phyloP scores from a whole-genome alignment of 2,329 filamentous ascomycete genomes.

The Colletotrichum costaricense region DNA sequence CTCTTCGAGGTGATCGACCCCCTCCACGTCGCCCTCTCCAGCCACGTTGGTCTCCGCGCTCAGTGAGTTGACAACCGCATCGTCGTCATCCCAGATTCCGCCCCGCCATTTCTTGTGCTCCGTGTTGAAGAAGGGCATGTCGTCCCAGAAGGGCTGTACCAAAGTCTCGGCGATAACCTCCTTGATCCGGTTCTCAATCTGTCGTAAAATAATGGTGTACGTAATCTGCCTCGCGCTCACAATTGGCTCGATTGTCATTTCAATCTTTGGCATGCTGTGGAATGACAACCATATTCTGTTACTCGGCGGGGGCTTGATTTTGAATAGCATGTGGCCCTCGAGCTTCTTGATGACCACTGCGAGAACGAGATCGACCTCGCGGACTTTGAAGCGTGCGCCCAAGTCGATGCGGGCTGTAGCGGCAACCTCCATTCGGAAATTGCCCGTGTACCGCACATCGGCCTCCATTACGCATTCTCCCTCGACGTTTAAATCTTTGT shows the following conservation, averaged over 20 bases:
- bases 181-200: slow-evolving; percentile 95
- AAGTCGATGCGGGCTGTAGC: slow-evolving; percentile 94
- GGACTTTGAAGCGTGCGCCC: slow-evolving; percentile 86
- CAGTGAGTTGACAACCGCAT: slow-evolving; percentile 52
- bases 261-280: slow-evolving; percentile 92
- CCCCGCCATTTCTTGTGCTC: slow-evolving; percentile 82
- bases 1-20: slow-evolving; percentile 58
- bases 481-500: slow-evolving; percentile 91
- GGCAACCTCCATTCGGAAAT: slow-evolving; percentile 88
- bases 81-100: slow-evolving; percentile 78
- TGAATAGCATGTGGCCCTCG: slow-evolving; percentile 85
- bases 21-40: slow-evolving; percentile 59
- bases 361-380: slow-evolving; percentile 89
- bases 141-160: slow-evolving; percentile 95
- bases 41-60: slow-evolving; percentile 52
- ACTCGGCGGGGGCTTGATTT: slow-evolving; percentile 93
- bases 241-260: slow-evolving; percentile 94
- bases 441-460: slow-evolving; percentile 89
- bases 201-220: slow-evolving; percentile 88
- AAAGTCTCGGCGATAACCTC: slow-evolving; percentile 93
- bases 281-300: slow-evolving; percentile 98
- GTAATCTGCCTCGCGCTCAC: slow-evolving; percentile 96
- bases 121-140: slow-evolving; percentile 90
- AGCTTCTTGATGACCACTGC: slow-evolving; percentile 87
- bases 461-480: slow-evolving; percentile 90